phyloP scores from a whole-genome alignment of 108 stramenopile genomes.

The Discostella pseudostelligera region DNA sequence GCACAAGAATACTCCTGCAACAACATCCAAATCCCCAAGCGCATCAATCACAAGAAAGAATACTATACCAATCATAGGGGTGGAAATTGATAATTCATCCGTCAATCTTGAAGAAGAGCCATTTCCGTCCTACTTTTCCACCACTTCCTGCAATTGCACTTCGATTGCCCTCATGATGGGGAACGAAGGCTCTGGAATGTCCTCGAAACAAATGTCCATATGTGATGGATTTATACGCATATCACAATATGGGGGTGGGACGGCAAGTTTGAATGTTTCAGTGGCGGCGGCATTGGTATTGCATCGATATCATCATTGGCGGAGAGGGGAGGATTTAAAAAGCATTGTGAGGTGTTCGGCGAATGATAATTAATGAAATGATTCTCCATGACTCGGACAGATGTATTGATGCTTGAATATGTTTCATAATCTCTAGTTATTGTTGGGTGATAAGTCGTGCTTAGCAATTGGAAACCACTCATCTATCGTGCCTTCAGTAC shows the following conservation, averaged over 20 bases:
- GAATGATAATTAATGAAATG: conserved; percentile 1
- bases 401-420: too few species aligned
- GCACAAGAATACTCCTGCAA: not conserved
- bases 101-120: conserved; percentile 30
- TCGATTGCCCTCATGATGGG: conserved; percentile 78
- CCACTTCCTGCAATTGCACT: not conserved
- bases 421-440: too few species aligned
- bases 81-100: conserved; percentile 70
- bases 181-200: conserved; percentile 83
- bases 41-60: not conserved
- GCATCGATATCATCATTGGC: conserved; percentile 44
- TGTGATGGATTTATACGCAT: conserved; percentile 75
- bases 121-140: conserved; percentile 11
- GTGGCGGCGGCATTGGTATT: conserved; percentile 71
- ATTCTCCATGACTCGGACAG: too few species aligned
- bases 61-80: conserved; percentile 62
- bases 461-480: conserved; percentile 41
- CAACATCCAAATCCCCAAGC: not conserved
- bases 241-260: conserved; percentile 83
- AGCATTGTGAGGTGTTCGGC: not conserved
- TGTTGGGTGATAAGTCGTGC: conserved; percentile 20
- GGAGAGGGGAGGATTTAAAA: not conserved
- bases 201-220: conserved; percentile 61
- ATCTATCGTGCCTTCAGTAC: conserved; percentile 38
- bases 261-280: conserved; percentile 87